Conservation (phyloP, 345 rosid species). For the Eucalyptus sp. region DNA sequence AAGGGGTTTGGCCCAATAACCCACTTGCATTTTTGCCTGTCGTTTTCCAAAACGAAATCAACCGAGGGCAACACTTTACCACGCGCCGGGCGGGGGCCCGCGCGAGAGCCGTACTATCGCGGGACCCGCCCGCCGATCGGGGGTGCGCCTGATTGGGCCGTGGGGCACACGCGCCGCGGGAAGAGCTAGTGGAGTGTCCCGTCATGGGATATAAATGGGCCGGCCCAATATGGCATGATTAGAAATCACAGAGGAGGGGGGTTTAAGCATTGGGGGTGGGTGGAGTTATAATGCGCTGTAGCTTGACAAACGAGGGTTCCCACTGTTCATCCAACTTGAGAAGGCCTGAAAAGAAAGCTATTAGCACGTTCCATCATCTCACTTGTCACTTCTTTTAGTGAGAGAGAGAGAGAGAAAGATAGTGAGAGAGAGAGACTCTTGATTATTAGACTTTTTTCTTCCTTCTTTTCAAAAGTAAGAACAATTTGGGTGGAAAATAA, state of each 20-base stretch:
- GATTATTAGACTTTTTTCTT: not conserved
- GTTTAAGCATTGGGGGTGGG: not conserved
- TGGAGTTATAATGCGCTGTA: not conserved
- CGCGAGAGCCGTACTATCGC: not conserved
- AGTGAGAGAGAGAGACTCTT: not conserved
- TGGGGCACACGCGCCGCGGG: not conserved
- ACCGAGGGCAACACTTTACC: not conserved
- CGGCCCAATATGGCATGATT: not conserved
- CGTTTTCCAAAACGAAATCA: not conserved
- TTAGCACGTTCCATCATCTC: not conserved
- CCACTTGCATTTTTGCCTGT: not conserved
- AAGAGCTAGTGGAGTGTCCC: not conserved
- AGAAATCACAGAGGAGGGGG: not conserved
- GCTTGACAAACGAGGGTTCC: not conserved
- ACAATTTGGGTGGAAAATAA: not conserved
- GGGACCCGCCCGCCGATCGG: not conserved
- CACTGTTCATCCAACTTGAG: not conserved
- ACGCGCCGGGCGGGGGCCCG: not conserved
- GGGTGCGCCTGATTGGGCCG: not conserved
- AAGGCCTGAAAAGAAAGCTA: not conserved
- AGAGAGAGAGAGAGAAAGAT: not conserved
- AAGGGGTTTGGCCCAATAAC: not conserved
- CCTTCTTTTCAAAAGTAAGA: accelerated
- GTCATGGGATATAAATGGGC: not conserved
- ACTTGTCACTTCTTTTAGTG: not conserved